Conservation (phyloP, 352 stramenopile genomes). For the Phytophthora sp. region DNA sequence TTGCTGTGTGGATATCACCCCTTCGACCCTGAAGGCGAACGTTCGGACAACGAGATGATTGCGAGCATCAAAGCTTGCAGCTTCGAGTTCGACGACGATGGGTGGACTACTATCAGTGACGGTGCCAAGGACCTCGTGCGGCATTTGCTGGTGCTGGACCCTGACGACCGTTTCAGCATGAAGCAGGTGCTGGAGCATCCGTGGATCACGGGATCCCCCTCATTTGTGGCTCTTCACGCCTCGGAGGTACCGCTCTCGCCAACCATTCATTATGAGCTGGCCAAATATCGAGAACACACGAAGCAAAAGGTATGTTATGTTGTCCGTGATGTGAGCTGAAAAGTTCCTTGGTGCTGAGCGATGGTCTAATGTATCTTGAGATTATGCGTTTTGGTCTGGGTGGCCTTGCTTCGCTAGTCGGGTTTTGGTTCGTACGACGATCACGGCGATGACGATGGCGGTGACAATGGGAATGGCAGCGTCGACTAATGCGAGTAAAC, state of each 20-base stretch:
- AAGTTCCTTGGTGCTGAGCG: neutral
- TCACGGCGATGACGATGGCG: constrained; percentile 23
- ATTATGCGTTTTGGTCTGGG: constrained; percentile 30
- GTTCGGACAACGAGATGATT: constrained; percentile 87
- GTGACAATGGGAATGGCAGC: constrained; percentile 3
- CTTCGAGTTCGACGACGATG: constrained; percentile 78
- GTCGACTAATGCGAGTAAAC: constrained; percentile 11
- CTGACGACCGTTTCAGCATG: constrained; percentile 69
- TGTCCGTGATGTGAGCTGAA: neutral
- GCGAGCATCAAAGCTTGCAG: constrained; percentile 75
- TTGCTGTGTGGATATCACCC: constrained; percentile 86
- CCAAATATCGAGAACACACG: constrained; percentile 60
- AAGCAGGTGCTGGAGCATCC: constrained; percentile 69
- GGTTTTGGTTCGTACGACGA: constrained; percentile 37
- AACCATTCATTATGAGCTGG: constrained; percentile 73
- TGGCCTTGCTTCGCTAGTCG: constrained; percentile 29
- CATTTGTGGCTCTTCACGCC: constrained; percentile 14
- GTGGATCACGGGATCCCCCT: constrained; percentile 54
- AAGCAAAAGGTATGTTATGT: constrained; percentile 56
- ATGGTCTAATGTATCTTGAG: constrained; percentile 32
- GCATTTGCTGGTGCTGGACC: constrained; percentile 81
- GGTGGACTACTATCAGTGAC: constrained; percentile 68
- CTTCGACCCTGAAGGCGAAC: constrained; percentile 77
- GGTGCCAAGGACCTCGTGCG: constrained; percentile 76
- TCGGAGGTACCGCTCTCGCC: constrained; percentile 61